Evolutionary conservation across 352 stramenopile species (phyloP).

Genomic region (Phytophthora idaei): DNA sequence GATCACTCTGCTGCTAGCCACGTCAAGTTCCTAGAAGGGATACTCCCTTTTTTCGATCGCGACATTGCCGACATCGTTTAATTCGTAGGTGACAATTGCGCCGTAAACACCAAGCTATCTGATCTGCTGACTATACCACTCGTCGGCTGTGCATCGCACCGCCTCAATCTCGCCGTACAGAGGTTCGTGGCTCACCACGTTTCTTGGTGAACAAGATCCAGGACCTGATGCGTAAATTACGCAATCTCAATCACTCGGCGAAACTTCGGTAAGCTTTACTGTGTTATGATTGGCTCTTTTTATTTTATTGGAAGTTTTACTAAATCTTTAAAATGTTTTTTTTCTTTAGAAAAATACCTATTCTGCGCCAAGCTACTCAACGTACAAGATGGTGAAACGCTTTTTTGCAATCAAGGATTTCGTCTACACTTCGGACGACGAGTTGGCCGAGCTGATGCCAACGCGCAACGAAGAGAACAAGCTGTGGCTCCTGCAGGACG

Average conservation of each 20-base stretch:
- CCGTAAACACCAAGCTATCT: neutral
- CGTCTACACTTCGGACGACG: constrained; percentile 1
- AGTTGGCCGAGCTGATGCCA: neutral
- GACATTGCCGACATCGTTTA: neutral
- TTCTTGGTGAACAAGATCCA: neutral
- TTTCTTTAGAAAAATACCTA: neutral
- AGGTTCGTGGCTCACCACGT: neutral
- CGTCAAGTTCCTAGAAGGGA: neutral
- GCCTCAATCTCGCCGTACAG: neutral
- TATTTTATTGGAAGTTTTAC: neutral
- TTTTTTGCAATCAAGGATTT: constrained; percentile 7
- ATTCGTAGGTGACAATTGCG: neutral
- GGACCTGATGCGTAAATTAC: neutral
- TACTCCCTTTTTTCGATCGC: neutral
- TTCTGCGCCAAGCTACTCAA: constrained; percentile 1
- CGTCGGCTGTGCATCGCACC: neutral
- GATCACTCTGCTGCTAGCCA: neutral
- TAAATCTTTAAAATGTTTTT: neutral
- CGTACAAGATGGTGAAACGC: constrained; percentile 8
- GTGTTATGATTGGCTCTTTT: neutral
- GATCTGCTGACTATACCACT: neutral
- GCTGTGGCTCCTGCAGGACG: neutral
- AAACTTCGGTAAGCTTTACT: neutral
- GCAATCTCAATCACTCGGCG: neutral
- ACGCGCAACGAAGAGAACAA: neutral